phyloP scores from a whole-genome alignment of 768 basidiomycete species.

The Pulveroboletus ravenelii region DNA sequence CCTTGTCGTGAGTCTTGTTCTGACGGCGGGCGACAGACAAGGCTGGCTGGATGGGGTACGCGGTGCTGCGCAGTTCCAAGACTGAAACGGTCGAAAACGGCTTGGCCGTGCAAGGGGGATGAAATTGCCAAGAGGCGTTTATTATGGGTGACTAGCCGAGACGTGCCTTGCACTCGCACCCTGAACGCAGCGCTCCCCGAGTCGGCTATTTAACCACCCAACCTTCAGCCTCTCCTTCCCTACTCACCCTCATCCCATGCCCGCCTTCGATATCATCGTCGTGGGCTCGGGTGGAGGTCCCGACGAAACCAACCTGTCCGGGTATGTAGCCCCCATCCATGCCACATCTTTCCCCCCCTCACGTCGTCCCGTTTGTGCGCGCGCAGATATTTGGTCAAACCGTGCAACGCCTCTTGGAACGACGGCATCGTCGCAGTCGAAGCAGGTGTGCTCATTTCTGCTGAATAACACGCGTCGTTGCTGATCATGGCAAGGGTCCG shows the following conservation, averaged over 20 bases:
- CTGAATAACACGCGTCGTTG: background rate
- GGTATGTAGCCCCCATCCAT: slow-evolving; percentile 43
- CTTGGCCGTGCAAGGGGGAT: too few species aligned
- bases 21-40: slow-evolving; percentile 1
- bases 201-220: background rate
- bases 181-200: too few species aligned
- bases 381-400: slow-evolving; percentile 83
- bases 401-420: slow-evolving; percentile 58
- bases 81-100: background rate
- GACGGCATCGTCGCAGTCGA: slow-evolving; percentile 83
- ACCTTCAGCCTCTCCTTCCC: background rate
- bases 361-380: slow-evolving; percentile 6
- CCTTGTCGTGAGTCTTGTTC: background rate
- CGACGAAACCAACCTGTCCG: slow-evolving; percentile 82
- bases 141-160: slow-evolving; percentile 17
- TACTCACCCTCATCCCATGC: slow-evolving; percentile 31
- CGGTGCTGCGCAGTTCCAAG: background rate
- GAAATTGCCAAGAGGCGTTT: too few species aligned
- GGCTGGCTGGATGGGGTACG: slow-evolving; percentile 4
- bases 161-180: slow-evolving; percentile 16
- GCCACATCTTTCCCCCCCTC: background rate
- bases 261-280: slow-evolving; percentile 67
- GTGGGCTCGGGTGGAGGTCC: slow-evolving; percentile 88
- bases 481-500: slow-evolving; percentile 56
- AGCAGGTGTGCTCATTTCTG: slow-evolving; percentile 54